Evolutionary conservation across 2,329 filamentous ascomycete genomes (phyloP).

Genomic region (Chalaropsis ovoidea): DNA sequence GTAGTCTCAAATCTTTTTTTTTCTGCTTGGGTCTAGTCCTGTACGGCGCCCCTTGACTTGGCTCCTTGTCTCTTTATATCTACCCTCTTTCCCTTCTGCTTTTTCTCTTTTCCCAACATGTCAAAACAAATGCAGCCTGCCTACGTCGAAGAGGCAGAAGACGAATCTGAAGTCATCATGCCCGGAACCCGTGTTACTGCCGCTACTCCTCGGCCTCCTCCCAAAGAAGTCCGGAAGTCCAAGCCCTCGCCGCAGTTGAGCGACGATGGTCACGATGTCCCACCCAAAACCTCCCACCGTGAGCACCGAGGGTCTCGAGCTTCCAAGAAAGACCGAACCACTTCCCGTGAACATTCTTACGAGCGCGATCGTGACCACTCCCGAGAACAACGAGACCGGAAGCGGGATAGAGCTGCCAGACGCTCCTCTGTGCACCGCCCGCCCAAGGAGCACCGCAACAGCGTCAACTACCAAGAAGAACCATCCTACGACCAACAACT

Average conservation of each 20-base stretch:
- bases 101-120: conserved; percentile 16
- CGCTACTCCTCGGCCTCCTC: conserved; percentile 23
- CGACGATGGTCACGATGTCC: conserved; percentile 13
- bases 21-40: conserved; percentile 14
- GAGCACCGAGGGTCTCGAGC: conserved; percentile 10
- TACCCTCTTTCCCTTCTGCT: not conserved
- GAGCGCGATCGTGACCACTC: conserved; percentile 21
- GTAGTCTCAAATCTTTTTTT: conserved; percentile 17
- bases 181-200: conserved; percentile 25
- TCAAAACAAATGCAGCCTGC: conserved; percentile 21
- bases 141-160: conserved; percentile 26
- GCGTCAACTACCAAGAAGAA: conserved; percentile 21
- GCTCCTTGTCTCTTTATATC: not conserved
- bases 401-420: conserved; percentile 19
- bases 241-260: conserved; percentile 15
- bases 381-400: conserved; percentile 14
- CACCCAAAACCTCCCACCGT: conserved; percentile 9
- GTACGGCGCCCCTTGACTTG: not conserved
- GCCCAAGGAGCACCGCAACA: conserved; percentile 20
- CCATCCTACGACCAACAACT: conserved; percentile 18
- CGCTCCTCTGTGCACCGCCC: conserved; percentile 20
- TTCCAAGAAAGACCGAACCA: conserved; percentile 6
- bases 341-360: conserved; percentile 21
- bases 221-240: conserved; percentile 16
- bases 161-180: conserved; percentile 23